Conservation (phyloP, 1,284 basidiomycete genomes). For the Schizophyllum amplum region DNA sequence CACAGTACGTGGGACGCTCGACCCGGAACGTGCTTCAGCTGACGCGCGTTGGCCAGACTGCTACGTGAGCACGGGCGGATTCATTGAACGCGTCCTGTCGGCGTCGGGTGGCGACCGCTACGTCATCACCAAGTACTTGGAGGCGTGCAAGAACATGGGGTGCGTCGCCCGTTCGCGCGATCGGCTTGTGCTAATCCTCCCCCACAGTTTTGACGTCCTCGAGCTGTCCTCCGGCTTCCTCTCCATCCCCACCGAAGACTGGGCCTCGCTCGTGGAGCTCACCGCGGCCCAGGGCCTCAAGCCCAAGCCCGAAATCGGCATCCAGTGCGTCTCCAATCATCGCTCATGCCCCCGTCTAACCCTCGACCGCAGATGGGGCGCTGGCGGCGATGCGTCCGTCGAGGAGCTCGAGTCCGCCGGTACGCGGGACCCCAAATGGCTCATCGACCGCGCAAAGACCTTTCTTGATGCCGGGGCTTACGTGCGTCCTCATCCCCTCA, state of each 20-base stretch:
- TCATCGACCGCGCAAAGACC: conserved; percentile 33
- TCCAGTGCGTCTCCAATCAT: conserved; percentile 15
- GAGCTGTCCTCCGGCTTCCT: conserved; percentile 39
- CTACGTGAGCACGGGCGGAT: conserved; percentile 37
- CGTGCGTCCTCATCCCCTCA: conserved; percentile 8
- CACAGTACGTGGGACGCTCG: conserved; percentile 21
- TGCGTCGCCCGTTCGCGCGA: conserved; percentile 9
- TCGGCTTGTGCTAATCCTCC: neutral
- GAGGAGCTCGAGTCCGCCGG: conserved; percentile 32
- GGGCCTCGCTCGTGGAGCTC: conserved; percentile 33
- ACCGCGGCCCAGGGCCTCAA: conserved; percentile 33
- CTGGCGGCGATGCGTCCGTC: conserved; percentile 31
- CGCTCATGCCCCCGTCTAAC: neutral
- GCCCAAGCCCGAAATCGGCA: conserved; percentile 38
- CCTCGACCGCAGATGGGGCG: conserved; percentile 26
- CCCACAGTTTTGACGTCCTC: conserved; percentile 32
- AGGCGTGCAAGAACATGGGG: conserved; percentile 32
- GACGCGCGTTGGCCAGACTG: conserved; percentile 5
- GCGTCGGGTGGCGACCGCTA: conserved; percentile 26
- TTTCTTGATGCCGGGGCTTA: conserved; percentile 34
- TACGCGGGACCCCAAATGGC: conserved; percentile 34
- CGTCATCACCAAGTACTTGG: conserved; percentile 30
- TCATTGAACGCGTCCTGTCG: conserved; percentile 33
- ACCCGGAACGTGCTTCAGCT: neutral
- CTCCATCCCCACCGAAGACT: conserved; percentile 37